Percentiles rank a stretch among this genome's conserved stretches.
These are phyloP conservation scores for Myxozyma melibiosi DNA, from an alignment of 805 yeast species.

Conservation along the genomic window DNA sequence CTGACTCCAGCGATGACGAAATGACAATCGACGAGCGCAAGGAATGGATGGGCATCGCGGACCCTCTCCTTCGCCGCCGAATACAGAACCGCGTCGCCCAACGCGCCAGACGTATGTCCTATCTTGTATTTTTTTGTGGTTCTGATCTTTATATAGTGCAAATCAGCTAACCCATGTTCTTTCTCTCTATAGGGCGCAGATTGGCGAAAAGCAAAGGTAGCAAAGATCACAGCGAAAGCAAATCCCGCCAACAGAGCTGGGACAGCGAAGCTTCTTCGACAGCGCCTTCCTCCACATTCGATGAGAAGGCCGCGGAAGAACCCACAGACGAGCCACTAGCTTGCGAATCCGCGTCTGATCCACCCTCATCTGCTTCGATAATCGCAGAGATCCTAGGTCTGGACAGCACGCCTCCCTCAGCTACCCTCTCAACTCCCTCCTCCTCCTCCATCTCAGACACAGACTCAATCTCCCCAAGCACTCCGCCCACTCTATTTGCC, in stretches of 20 bases:
- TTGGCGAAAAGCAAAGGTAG: constrained; percentile 11
- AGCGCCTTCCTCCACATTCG: background rate
- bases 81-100: constrained; percentile 30
- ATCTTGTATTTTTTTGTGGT: background rate
- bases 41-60: constrained; percentile 23
- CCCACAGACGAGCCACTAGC: no score
- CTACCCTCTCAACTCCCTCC: background rate
- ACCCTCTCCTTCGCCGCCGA: constrained; percentile 23
- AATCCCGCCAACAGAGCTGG: background rate
- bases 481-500: constrained; percentile 7
- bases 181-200: constrained; percentile 13
- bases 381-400: background rate
- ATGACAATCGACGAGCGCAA: constrained; percentile 25
- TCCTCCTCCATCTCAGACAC: constrained; percentile 6
- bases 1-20: constrained; percentile 10
- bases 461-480: constrained; percentile 7
- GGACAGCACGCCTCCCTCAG: background rate
- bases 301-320: background rate
- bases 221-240: background rate
- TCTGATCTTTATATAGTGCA: no score
- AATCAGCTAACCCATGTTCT: constrained; percentile 1
- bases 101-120: constrained; percentile 23
- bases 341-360: no score
- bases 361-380: background rate
- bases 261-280: background rate